phyloP scores from a whole-genome alignment of 2,329 filamentous ascomycete genomes.

The Phyllosticta paracitricarpa region DNA sequence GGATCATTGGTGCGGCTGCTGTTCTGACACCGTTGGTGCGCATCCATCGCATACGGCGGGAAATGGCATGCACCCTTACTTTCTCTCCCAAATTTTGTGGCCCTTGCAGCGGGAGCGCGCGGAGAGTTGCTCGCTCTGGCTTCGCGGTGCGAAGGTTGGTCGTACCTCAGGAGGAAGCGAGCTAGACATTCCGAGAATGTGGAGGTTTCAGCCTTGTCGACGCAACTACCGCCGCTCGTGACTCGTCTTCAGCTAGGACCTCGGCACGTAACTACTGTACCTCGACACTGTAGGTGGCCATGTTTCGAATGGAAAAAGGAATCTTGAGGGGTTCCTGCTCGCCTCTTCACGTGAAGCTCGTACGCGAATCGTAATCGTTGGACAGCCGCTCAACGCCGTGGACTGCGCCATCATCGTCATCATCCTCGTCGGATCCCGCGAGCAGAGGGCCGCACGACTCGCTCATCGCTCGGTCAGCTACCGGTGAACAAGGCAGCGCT shows the following conservation, averaged over 20 bases:
- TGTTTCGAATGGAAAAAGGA: too few relatives aligned
- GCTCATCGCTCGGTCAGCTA: not conserved
- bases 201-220: not conserved
- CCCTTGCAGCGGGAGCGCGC: not conserved
- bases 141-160: not conserved
- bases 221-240: not conserved
- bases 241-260: not conserved
- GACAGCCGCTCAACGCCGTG: not conserved
- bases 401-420: not conserved
- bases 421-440: not conserved
- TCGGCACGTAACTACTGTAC: not conserved
- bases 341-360: too few relatives aligned
- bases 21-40: not conserved
- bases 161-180: not conserved
- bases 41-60: not conserved
- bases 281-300: too few relatives aligned
- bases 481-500: not conserved
- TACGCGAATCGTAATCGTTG: too few relatives aligned
- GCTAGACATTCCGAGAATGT: not conserved
- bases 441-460: not conserved
- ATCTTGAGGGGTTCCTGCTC: too few relatives aligned
- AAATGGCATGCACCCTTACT: not conserved
- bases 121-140: not conserved
- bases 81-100: not conserved
- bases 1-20: not conserved